Base-by-base conservation (phyloP, 257 asterid species). In the Solanum acaule region DNA sequence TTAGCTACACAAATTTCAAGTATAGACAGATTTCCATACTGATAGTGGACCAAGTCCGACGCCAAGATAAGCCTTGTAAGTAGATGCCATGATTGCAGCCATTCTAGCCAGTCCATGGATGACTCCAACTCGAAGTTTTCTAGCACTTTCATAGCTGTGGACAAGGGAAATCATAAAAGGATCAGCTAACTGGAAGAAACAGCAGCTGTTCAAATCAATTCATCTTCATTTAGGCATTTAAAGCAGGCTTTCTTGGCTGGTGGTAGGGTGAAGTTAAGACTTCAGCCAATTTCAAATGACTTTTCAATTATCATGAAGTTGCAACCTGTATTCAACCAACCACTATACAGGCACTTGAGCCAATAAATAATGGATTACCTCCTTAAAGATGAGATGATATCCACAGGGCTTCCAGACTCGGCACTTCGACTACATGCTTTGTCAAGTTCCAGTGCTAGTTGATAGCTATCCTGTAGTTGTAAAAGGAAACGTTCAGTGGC, bases 81-180 rank as follows among this genome's bases (percentile, higher is more conserved):
- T 94, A 83, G 97, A 87, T 65, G 99, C 99, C 99, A 97, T 97
- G 18, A 96, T 93, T 65, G 99, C 99, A 89, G 99, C 98, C 98
- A 97, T 94, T 92, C 99, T 94, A 25, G 99, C 99, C 38, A 97
- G 94, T 86, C 99, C 98, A 85, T 97, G 99, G 89, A 97, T 97
- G 61, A 96, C 65, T 42, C 98, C 96, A 88, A 96, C 99, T 61
- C 99, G 92, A 76, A 97, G 77, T 88, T 88, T 95, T 91, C 99
- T 94, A 83, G 98, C 94, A 70, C 92, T 91, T 92, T 96, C 99
- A 67, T 97, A 97, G 38, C 99, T 96, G 91, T 9, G 31, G 84
- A 90, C 25, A 84, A 89, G 16, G 84, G 65, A 88, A 87, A 89
- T 25, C 70, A 89, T 86, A 88, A 25, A 67, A 52, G 42, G 25